Base-by-base conservation (phyloP, 106 monocot species). In the Dioscorea dumetorum region DNA sequence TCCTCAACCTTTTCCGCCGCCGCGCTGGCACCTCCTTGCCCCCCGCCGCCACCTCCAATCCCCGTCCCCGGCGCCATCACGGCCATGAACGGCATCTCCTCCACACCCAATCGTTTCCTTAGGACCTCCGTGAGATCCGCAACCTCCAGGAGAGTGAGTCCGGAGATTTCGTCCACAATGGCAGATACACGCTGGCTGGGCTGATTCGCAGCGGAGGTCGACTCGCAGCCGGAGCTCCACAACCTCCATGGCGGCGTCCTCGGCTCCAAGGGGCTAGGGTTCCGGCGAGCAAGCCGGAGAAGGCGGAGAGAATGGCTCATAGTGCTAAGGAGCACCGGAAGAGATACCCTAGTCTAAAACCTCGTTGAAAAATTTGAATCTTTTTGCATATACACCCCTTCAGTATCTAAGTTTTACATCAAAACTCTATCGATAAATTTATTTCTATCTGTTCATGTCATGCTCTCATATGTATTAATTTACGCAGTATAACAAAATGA, bases 161-260 rank as follows among this genome's bases (percentile, higher is more conserved):
- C 49, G 22, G 70, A 59, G 33, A 70, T 60, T 48, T 70, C 70
- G 41, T 70, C 60, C n/a, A 70, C 70, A 60, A 70, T 70, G 22
- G 70, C 60, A 17, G 70, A 70, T 12, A 70, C 70, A 4, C 60
- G 60, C 15, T 32, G 22, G 12, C 60, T 70, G 41, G 70, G 70
- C 48, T 11, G 22, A 12, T 13, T 34, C 0, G 48, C 60, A 22
- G 69, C 33, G 12, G 69, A 32, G 35, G 69, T 20, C 19, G 69
- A 54, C 16, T 21, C 28, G 3, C 5, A 56, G 53, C 24, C 32
- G 69, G 34, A 33, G 57, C 10, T 20, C 14, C 35, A 28, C 3
- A 24, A 31, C 58, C 69, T 24, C 49, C 65, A 49, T 20, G 65
- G 48, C 19, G 65, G 48, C 1, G 65, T 12, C 5, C 19, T 35